Percentiles rank a stretch among this genome's conserved stretches.
These are phyloP conservation scores for Drechslera avenae DNA, from an alignment of 2,329 filamentous ascomycete species.

Conservation along the genomic window DNA sequence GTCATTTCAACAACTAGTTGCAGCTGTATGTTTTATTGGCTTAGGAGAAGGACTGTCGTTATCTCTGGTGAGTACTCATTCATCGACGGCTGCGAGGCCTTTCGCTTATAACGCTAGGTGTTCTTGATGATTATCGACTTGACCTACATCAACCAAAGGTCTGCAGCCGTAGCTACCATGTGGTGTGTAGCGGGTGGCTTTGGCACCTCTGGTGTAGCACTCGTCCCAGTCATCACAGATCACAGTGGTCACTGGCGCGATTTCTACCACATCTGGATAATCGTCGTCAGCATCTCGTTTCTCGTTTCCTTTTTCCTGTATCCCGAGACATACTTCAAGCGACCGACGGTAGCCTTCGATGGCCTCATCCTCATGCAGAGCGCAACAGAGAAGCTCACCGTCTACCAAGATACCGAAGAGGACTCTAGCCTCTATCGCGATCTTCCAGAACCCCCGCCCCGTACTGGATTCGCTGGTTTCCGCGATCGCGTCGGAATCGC, in stretches of 20 bases:
- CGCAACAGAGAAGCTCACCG: conserved; percentile 47
- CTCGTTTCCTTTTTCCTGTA: conserved; percentile 39
- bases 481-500: conserved; percentile 25
- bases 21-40: conserved; percentile 41
- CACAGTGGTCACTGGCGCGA: conserved; percentile 39
- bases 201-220: conserved; percentile 30
- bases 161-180: conserved; percentile 41
- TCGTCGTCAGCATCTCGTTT: conserved; percentile 31
- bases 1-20: conserved; percentile 36
- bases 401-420: conserved; percentile 44
- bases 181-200: conserved; percentile 40
- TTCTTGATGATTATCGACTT: conserved; percentile 48
- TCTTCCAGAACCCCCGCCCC: conserved; percentile 24
- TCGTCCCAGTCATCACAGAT: conserved; percentile 36
- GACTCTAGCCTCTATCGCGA: conserved; percentile 34
- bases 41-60: conserved; percentile 41
- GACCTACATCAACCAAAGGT: conserved; percentile 49
- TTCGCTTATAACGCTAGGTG: conserved; percentile 26
- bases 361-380: conserved; percentile 49
- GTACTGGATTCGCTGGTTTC: conserved; percentile 12
- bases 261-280: conserved; percentile 42
- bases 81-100: not conserved
- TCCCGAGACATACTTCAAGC: conserved; percentile 51
- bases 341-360: conserved; percentile 50
- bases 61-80: conserved; percentile 28